Evolutionary conservation across 352 stramenopile genomes (phyloP), one percentile per base, ranked within the genome.

Genomic region (Blastocystis sp.): DNA sequence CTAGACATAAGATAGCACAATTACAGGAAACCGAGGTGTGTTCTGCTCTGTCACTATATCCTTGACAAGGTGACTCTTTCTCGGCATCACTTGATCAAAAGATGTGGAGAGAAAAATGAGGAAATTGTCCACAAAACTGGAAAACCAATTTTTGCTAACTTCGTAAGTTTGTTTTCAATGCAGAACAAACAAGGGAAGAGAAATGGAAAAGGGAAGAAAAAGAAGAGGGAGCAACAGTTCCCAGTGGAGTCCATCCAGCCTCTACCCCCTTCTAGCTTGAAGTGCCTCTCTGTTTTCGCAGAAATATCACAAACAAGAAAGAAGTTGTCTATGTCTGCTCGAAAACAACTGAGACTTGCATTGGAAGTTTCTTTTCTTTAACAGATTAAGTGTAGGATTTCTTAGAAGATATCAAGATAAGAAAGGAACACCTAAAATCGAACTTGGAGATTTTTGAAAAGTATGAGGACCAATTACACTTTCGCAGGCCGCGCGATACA

Each of bases 21-120:
- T 6, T 20, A 30, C 54, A n/a, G 1, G 20, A 24, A 37, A 85
- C 73, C 73, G 54, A 45, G 73, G 73, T 65, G 73, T 85, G 30
- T 85, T 85, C 34, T 65, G 47, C 56, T 85, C 73, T 13, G 73
- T 66, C 1, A 85, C 73, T n/a, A 85, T 50, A 68, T 85, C 73
- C n/a, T 85, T 85, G 4, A 85, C 73, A 9, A 85, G 45, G 68
- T 85, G 54, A 54, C 43, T 66, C 53, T 85, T 85, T 41, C 63
- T 85, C 20, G 54, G 20, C 30, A 53, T 53, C 50, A 13, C 30
- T 34, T 34, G 30, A 34, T 34, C 30, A 34, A 34, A 34, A 34
- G 30, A 34, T 34, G 30, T 34, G 30, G 30, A 34, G 30, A 34
- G 30, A 34, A 34, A 34, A 34, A 34, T 64, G 69, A 20, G 20